Conservation (phyloP, 306 rosid genomes). For the Fagus sylvatica region DNA sequence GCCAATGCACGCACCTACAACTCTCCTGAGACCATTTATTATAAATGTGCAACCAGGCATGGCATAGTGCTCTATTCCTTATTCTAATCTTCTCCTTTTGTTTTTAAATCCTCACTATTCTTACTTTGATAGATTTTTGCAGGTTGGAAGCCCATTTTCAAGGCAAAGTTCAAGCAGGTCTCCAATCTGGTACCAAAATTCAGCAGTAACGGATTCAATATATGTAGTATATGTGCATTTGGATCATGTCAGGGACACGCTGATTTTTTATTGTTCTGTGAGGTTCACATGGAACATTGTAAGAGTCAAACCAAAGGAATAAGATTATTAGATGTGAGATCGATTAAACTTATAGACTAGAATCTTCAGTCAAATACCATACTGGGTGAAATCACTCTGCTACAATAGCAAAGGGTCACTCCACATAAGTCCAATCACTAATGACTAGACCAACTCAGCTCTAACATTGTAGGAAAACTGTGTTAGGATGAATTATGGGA, state of each 20-base stretch:
- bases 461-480: no score
- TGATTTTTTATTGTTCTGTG: neutral
- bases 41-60: slow-evolving; percentile 82
- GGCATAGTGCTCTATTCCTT: slow-evolving; percentile 3
- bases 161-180: slow-evolving; percentile 69
- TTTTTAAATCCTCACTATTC: neutral
- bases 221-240: neutral
- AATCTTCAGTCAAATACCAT: no score
- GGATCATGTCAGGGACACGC: neutral
- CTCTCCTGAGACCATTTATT: slow-evolving; percentile 92
- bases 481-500: no score
- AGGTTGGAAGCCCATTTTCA: slow-evolving; percentile 79
- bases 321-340: neutral
- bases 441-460: no score
- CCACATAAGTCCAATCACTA: no score
- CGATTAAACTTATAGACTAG: no score
- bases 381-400: no score
- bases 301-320: neutral
- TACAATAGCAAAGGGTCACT: no score
- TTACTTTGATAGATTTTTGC: slow-evolving; percentile 14
- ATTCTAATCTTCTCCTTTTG: neutral
- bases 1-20: slow-evolving; percentile 85
- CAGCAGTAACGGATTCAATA: slow-evolving; percentile 33
- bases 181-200: slow-evolving; percentile 67
- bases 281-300: neutral